Conservation (phyloP, 495 filamentous ascomycete genomes). For the Aeminium ludgeri region DNA sequence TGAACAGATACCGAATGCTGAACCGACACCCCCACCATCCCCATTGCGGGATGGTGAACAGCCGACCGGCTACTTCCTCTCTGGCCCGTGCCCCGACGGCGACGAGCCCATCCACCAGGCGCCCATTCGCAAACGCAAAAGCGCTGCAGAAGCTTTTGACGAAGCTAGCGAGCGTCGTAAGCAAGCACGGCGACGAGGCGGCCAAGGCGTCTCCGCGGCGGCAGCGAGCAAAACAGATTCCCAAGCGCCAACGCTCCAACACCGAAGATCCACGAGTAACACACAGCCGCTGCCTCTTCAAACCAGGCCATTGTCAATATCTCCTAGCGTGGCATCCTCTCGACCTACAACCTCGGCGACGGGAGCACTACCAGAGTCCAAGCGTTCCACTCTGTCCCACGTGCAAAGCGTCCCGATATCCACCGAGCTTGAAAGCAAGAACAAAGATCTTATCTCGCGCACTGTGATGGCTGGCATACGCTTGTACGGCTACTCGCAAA, state of each 20-base stretch:
- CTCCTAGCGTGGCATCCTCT: constrained; percentile 19
- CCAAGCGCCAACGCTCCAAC: constrained; percentile 10
- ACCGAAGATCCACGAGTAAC: constrained; percentile 6
- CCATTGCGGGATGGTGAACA: not conserved
- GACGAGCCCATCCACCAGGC: constrained; percentile 12
- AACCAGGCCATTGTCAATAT: constrained; percentile 16
- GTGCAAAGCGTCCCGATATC: constrained; percentile 25
- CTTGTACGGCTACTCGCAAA: constrained; percentile 41
- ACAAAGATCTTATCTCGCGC: constrained; percentile 30
- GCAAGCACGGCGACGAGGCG: constrained; percentile 37
- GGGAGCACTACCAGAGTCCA: constrained; percentile 4
- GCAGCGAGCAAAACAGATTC: constrained; percentile 22
- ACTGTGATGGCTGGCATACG: constrained; percentile 46
- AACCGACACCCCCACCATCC: constrained; percentile 3
- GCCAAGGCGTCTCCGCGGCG: constrained; percentile 37
- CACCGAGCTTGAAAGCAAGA: constrained; percentile 24
- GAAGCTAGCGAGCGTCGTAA: constrained; percentile 40
- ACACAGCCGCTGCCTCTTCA: constrained; percentile 5
- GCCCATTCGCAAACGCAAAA: constrained; percentile 36
- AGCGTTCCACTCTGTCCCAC: constrained; percentile 19
- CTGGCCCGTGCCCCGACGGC: not conserved
- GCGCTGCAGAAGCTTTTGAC: constrained; percentile 40
- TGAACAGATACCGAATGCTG: constrained; percentile 2
- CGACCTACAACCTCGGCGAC: constrained; percentile 8
- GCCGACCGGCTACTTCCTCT: constrained; percentile 15